Conservation (phyloP, 441 rosid species). For the California macrophylla region DNA sequence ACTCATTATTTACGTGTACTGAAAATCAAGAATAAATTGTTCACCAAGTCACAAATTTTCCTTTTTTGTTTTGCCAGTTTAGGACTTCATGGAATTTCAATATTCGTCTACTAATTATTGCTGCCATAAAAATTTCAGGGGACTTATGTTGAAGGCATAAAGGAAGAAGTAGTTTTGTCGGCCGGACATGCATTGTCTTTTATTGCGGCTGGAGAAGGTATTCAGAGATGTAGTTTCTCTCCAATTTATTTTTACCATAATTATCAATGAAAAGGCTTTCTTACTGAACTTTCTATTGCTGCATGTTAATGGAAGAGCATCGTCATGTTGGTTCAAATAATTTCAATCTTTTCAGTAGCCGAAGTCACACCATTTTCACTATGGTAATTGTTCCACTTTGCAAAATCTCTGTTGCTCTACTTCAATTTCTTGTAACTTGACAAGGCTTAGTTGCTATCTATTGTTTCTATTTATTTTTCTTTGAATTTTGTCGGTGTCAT, state of each 20-base stretch:
- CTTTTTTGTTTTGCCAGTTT: background rate
- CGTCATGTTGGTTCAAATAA: constrained; percentile 99
- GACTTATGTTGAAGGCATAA: constrained; percentile 95
- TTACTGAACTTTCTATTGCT: constrained; percentile 12
- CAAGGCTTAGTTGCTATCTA: background rate
- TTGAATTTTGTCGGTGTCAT: background rate
- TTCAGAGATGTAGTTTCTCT: constrained; percentile 1
- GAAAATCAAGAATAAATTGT: background rate
- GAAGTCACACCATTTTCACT: constrained; percentile 98
- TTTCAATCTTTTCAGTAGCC: constrained; percentile 89
- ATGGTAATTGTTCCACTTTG: constrained; percentile 37
- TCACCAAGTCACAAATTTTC: background rate
- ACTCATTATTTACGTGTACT: background rate
- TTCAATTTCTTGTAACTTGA: background rate
- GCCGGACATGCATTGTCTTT: constrained; percentile 98
- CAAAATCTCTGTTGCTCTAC: background rate
- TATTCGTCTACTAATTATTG: constrained; percentile 7
- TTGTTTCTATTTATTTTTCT: background rate
- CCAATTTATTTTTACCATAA: background rate
- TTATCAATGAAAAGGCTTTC: constrained; percentile 4
- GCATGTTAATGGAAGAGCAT: constrained; percentile 57
- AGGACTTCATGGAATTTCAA: background rate
- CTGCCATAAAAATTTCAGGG: constrained; percentile 42
- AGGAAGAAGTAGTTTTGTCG: constrained; percentile 97
- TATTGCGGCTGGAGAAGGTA: constrained; percentile 99